These are phyloP conservation scores for Aspergillus uvarum DNA, from an alignment of 2,329 filamentous ascomycete species.

Conservation along the genomic window DNA sequence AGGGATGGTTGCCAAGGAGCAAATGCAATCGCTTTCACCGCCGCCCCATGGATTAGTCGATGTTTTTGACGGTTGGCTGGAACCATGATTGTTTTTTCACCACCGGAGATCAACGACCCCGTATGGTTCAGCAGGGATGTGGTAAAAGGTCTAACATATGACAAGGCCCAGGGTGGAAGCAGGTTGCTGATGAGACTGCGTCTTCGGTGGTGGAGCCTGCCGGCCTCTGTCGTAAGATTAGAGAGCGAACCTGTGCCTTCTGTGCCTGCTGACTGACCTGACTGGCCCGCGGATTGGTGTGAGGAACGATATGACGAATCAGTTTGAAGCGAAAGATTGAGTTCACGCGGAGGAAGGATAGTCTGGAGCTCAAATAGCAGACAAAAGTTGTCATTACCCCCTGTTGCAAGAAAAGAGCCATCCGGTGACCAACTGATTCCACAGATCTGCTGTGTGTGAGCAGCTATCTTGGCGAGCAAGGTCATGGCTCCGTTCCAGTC, in stretches of 20 bases:
- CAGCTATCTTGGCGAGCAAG: slow-evolving; percentile 71
- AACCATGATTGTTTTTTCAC: slow-evolving; percentile 50
- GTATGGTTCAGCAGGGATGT: slow-evolving; percentile 26
- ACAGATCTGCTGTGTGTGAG: slow-evolving; percentile 88
- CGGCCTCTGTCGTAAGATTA: slow-evolving; percentile 20
- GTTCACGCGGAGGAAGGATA: slow-evolving; percentile 41
- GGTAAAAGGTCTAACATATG: slow-evolving; percentile 18
- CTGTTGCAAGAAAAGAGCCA: slow-evolving; percentile 76
- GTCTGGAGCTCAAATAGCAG: slow-evolving; percentile 72
- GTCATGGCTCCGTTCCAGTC: slow-evolving; percentile 77
- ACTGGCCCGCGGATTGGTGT: neutral
- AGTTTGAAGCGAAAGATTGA: slow-evolving; percentile 11
- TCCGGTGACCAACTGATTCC: slow-evolving; percentile 84
- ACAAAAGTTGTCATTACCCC: slow-evolving; percentile 89
- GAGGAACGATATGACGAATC: slow-evolving; percentile 11
- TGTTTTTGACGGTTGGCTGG: slow-evolving; percentile 63
- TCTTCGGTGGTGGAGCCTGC: slow-evolving; percentile 24
- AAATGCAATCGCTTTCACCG: slow-evolving; percentile 95
- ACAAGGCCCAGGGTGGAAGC: slow-evolving; percentile 29
- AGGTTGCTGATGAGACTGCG: slow-evolving; percentile 25
- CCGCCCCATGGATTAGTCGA: slow-evolving; percentile 75
- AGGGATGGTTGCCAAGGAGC: slow-evolving; percentile 89
- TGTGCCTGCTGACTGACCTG: slow-evolving; percentile 13
- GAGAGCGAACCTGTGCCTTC: slow-evolving; percentile 23
- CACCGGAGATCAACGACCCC: slow-evolving; percentile 31